Percentiles rank a stretch among this genome's conserved stretches.
phyloP scores from a whole-genome alignment of 2,329 filamentous ascomycete genomes.

The Epichloe aotearoae region DNA sequence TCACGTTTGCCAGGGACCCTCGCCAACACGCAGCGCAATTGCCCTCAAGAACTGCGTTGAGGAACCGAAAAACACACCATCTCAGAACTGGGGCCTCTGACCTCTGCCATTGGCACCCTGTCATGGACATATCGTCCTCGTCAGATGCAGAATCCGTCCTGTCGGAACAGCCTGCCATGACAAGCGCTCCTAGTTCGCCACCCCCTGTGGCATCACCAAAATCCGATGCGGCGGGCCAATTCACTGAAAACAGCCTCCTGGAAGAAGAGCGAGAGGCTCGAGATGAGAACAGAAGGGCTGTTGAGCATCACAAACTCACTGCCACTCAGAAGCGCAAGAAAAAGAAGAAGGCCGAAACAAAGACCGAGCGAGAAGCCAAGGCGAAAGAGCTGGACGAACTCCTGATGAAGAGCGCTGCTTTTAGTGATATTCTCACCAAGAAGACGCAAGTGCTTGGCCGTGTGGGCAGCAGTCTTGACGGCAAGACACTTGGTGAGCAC shows the following conservation, averaged over 20 bases:
- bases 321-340: constrained; percentile 26
- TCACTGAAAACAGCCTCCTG: constrained; percentile 17
- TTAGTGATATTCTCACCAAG: constrained; percentile 48
- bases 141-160: constrained; percentile 20
- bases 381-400: constrained; percentile 46
- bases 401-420: constrained; percentile 44
- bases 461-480: constrained; percentile 47
- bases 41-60: neutral
- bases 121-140: constrained; percentile 18
- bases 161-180: constrained; percentile 17
- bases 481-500: constrained; percentile 46
- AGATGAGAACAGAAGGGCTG: constrained; percentile 30
- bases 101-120: neutral
- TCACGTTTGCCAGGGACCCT: neutral
- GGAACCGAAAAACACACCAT: neutral
- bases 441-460: constrained; percentile 50
- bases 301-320: constrained; percentile 31
- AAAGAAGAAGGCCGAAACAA: constrained; percentile 38
- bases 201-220: constrained; percentile 13
- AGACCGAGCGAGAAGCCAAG: constrained; percentile 42
- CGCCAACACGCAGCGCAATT: neutral
- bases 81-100: neutral
- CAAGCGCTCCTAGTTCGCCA: constrained; percentile 26
- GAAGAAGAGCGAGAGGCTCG: constrained; percentile 25
- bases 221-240: constrained; percentile 7